Conservation (phyloP, 164 flowering plant species). For the Cinnamomum micranthum region DNA sequence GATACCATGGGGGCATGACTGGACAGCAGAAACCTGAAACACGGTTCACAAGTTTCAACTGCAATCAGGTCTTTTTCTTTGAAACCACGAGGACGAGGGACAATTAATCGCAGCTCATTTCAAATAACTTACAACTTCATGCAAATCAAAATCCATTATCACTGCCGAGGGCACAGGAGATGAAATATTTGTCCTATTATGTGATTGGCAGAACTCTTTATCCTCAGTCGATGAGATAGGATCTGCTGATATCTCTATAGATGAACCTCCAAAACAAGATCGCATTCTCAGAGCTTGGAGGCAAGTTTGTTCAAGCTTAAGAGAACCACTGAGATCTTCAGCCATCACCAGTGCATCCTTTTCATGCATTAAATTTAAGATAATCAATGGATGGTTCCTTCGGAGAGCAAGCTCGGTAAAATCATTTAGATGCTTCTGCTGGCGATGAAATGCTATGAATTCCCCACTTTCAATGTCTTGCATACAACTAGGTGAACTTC, state of each 20-base stretch:
- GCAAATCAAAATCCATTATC: conserved; percentile 55
- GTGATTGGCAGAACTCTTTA: conserved; percentile 31
- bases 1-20: conserved; percentile 53
- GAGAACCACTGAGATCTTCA: conserved; percentile 45
- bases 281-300: conserved; percentile 67
- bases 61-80: neutral
- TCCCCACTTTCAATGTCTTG: conserved; percentile 47
- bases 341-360: conserved; percentile 40
- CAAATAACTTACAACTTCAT: conserved; percentile 57
- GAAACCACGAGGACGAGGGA: too few relatives aligned
- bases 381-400: conserved; percentile 75
- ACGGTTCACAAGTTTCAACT: neutral
- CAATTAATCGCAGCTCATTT: neutral
- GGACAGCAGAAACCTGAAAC: conserved; percentile 59
- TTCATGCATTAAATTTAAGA: conserved; percentile 74
- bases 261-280: conserved; percentile 36
- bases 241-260: conserved; percentile 31
- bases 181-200: conserved; percentile 22
- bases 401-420: conserved; percentile 80
- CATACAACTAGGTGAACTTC: conserved; percentile 33
- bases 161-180: conserved; percentile 21
- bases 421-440: conserved; percentile 56
- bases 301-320: conserved; percentile 58
- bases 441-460: conserved; percentile 39
- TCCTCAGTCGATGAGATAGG: conserved; percentile 25